These are phyloP conservation scores for Phyllosticta citriasiana DNA, from an alignment of 2,329 filamentous ascomycete species.

Conservation along the genomic window DNA sequence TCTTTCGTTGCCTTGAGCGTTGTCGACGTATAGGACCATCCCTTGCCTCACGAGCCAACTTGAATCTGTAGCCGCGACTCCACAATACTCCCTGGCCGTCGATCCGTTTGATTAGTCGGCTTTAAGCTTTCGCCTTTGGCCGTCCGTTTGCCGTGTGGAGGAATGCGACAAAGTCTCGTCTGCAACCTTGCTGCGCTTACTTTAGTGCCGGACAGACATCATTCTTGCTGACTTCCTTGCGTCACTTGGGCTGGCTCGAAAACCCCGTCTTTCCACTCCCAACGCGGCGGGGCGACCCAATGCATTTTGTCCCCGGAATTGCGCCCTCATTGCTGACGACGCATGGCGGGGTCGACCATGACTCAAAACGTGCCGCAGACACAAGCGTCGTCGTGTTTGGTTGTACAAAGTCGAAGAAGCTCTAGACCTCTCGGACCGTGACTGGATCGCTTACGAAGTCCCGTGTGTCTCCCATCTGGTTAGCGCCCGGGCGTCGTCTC, in stretches of 20 bases:
- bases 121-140: neutral
- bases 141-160: neutral
- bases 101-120: neutral
- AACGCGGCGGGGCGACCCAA: neutral
- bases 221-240: neutral
- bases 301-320: neutral
- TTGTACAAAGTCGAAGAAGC: neutral
- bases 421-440: neutral
- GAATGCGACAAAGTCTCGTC: neutral
- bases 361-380: neutral
- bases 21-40: neutral
- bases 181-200: neutral
- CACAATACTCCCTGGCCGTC: neutral
- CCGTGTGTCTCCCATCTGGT: no score
- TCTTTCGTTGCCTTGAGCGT: neutral
- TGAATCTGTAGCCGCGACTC: neutral
- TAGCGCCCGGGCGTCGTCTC: no score
- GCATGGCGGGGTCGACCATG: neutral
- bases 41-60: neutral
- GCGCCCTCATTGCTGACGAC: neutral
- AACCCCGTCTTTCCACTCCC: neutral
- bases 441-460: no score
- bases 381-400: neutral
- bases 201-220: neutral
- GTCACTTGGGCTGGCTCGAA: neutral